Evolutionary conservation across 495 filamentous ascomycete genomes (phyloP).

Genomic region (Xylaria curta): DNA sequence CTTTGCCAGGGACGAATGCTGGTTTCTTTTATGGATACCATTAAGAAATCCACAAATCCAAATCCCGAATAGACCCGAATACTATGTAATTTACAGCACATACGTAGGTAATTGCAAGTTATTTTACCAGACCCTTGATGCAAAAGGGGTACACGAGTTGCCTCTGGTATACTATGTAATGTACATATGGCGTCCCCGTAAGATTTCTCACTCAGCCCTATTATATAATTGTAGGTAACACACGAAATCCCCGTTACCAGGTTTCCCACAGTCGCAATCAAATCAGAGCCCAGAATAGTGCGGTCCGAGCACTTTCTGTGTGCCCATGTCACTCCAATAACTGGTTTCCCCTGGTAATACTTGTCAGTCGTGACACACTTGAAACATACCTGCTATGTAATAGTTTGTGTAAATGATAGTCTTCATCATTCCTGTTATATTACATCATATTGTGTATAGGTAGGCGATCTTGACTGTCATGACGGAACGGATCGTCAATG

Average conservation of each 20-base stretch:
- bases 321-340: not conserved
- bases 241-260: slow-evolving; percentile 1
- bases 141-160: not conserved
- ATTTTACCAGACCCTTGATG: not conserved
- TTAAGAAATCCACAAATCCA: not conserved
- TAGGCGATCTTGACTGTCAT: not conserved
- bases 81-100: not conserved
- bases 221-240: not conserved
- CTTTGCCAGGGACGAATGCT: slow-evolving; percentile 14
- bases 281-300: not conserved
- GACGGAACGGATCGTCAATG: not conserved
- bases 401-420: not conserved
- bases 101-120: not conserved
- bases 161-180: not conserved
- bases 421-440: not conserved
- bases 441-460: slow-evolving; percentile 9
- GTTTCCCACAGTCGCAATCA: not conserved
- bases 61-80: slow-evolving; percentile 14
- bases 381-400: not conserved
- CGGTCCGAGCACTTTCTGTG: slow-evolving; percentile 9
- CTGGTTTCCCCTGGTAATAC: slow-evolving; percentile 3
- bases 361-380: slow-evolving; percentile 7
- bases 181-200: not conserved
- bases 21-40: not conserved
- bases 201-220: not conserved